phyloP scores from a whole-genome alignment of 2,329 filamentous ascomycete genomes.

The Pseudocercospora pini-densiflorae region DNA sequence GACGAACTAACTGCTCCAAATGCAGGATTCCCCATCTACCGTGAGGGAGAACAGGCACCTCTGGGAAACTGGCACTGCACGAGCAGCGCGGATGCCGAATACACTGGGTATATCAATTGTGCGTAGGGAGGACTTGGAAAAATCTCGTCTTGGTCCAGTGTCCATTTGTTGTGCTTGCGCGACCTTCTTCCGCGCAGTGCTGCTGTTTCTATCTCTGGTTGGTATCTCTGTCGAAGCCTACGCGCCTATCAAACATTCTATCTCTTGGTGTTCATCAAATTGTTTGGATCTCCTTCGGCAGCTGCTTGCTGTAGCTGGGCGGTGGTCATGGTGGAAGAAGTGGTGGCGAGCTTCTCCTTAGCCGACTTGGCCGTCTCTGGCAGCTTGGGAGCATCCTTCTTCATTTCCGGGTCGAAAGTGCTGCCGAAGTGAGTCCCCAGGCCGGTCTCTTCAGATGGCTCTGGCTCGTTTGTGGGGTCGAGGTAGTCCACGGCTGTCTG shows the following conservation, averaged over 20 bases:
- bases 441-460: constrained; percentile 26
- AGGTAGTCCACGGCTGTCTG: constrained; percentile 25
- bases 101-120: background rate
- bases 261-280: constrained; percentile 9
- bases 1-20: background rate
- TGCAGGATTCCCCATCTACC: background rate
- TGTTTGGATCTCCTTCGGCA: constrained; percentile 27
- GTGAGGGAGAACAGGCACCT: background rate
- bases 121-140: background rate
- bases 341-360: constrained; percentile 19
- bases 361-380: constrained; percentile 15
- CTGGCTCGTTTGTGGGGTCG: constrained; percentile 22
- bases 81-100: background rate
- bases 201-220: background rate
- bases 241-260: background rate
- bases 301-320: constrained; percentile 24
- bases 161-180: background rate
- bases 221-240: background rate
- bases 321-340: constrained; percentile 25
- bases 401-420: constrained; percentile 23
- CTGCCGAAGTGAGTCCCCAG: constrained; percentile 26
- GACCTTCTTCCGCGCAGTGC: background rate
- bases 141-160: background rate
- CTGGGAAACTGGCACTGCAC: background rate
- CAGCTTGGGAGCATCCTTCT: constrained; percentile 22